Conservation (phyloP, 352 stramenopile species). For the Pythium coloratum region DNA sequence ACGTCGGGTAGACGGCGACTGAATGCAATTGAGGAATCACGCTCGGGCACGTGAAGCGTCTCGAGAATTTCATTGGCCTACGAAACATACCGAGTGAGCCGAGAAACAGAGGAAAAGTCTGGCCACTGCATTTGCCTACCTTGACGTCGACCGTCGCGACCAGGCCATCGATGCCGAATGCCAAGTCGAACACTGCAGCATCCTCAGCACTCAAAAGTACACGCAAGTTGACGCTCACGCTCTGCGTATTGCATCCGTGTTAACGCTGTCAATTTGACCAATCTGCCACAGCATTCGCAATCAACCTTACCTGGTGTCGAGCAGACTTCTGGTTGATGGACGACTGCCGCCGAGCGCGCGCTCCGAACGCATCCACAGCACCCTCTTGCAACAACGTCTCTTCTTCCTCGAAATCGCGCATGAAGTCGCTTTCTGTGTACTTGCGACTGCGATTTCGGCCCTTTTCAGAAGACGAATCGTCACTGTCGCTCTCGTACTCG, state of each 20-base stretch:
- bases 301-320: conserved; percentile 20
- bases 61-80: conserved; percentile 59
- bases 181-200: conserved; percentile 50
- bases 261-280: background rate
- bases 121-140: conserved; percentile 25
- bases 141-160: conserved; percentile 60
- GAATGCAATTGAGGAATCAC: conserved; percentile 35
- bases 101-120: background rate
- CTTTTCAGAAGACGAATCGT: conserved; percentile 37
- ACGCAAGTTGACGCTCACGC: conserved; percentile 29
- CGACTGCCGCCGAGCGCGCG: conserved; percentile 8
- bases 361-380: conserved; percentile 23
- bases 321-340: background rate
- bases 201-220: conserved; percentile 69
- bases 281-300: background rate
- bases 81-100: background rate
- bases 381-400: conserved; percentile 39
- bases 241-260: background rate
- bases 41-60: conserved; percentile 36
- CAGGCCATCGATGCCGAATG: conserved; percentile 68
- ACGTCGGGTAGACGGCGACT: conserved; percentile 49
- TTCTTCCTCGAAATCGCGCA: conserved; percentile 80
- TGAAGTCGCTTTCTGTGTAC: conserved; percentile 77
- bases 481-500: conserved; percentile 42
- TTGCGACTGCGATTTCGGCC: conserved; percentile 50